Percentiles rank a stretch among this genome's conserved stretches.
Conservation (phyloP, 352 stramenopile species). For the Globisporangium cystogenes region DNA sequence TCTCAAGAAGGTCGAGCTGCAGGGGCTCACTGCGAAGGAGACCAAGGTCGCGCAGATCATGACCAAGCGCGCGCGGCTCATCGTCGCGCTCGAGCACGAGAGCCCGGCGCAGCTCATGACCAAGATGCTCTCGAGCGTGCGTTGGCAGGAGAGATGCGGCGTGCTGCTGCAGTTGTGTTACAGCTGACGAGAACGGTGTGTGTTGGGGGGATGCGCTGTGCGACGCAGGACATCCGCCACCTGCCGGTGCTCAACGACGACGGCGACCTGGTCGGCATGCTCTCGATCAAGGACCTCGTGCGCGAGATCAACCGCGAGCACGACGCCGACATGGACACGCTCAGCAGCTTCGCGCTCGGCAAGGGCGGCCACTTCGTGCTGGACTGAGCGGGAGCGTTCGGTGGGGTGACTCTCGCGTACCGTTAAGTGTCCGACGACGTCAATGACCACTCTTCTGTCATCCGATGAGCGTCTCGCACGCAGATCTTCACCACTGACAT, state of each 20-base stretch:
- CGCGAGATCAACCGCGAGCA: conserved; percentile 80
- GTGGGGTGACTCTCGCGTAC: background rate
- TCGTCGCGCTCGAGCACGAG: conserved; percentile 84
- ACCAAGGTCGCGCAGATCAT: conserved; percentile 93
- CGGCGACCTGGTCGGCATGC: conserved; percentile 88
- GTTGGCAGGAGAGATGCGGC: conserved; percentile 1
- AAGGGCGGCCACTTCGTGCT: conserved; percentile 79
- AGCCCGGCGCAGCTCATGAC: conserved; percentile 90
- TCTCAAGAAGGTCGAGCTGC: conserved; percentile 94
- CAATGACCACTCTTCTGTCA: too few species aligned
- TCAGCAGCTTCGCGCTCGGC: conserved; percentile 72
- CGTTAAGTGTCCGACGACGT: too few species aligned
- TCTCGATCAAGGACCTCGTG: conserved; percentile 94
- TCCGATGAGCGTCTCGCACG: too few species aligned
- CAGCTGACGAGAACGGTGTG: background rate
- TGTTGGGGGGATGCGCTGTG: background rate
- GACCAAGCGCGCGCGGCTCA: conserved; percentile 89
- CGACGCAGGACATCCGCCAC: conserved; percentile 88
- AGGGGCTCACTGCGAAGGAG: conserved; percentile 82
- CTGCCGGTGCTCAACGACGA: conserved; percentile 92
- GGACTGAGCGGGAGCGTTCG: conserved; percentile 29
- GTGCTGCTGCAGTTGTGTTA: background rate
- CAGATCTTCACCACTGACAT: too few species aligned
- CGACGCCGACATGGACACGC: conserved; percentile 73
- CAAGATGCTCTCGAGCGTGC: conserved; percentile 93